phyloP scores from a whole-genome alignment of 495 filamentous ascomycete genomes.

The Aspergillus bridgeri region DNA sequence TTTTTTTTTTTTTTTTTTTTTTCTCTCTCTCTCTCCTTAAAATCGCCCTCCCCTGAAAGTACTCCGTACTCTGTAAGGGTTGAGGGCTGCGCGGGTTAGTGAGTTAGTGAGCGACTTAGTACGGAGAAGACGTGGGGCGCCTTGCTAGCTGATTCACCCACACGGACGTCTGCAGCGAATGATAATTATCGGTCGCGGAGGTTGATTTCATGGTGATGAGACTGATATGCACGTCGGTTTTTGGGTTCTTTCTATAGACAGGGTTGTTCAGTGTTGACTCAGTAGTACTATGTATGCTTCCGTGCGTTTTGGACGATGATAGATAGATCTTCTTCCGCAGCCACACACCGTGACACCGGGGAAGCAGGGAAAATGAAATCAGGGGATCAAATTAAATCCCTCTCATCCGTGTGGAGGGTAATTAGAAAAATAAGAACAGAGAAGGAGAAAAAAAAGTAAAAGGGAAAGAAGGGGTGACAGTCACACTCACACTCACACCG shows the following conservation, averaged over 20 bases:
- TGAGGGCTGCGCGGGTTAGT: background rate
- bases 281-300: too few species aligned
- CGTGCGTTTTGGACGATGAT: background rate
- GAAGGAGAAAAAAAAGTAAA: background rate
- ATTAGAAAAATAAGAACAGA: background rate
- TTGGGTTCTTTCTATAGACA: background rate
- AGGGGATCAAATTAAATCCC: background rate
- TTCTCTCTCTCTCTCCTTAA: slow-evolving; percentile 3
- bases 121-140: slow-evolving; percentile 15
- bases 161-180: slow-evolving; percentile 23
- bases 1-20: slow-evolving; percentile 1
- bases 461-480: slow-evolving; percentile 2
- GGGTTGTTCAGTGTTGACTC: too few species aligned
- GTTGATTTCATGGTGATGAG: background rate
- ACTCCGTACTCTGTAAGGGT: too few species aligned
- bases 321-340: too few species aligned
- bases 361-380: too few species aligned
- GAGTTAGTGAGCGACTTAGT: background rate
- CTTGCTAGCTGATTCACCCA: slow-evolving; percentile 16
- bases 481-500: too few species aligned
- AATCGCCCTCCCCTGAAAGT: slow-evolving; percentile 12
- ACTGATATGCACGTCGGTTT: background rate
- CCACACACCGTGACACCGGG: too few species aligned
- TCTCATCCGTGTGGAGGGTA: background rate
- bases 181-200: background rate